A percentile compares a stretch with the other conserved stretches of the same genome.
Conservation (phyloP, 768 basidiomycete genomes). For the Phlegmacium glaucopus region DNA sequence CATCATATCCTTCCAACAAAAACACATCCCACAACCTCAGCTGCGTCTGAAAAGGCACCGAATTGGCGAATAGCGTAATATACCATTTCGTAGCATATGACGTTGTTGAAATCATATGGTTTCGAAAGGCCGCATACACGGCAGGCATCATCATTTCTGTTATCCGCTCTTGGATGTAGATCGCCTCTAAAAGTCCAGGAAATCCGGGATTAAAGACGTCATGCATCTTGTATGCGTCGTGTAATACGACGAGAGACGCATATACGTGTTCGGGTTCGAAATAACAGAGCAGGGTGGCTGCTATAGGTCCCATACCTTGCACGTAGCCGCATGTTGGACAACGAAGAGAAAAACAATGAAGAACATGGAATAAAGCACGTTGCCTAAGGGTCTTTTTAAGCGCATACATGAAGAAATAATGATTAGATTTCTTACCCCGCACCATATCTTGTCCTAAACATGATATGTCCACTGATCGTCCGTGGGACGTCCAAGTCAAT, state of each 20-base stretch:
- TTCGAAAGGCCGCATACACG: constrained; percentile 82
- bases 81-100: constrained; percentile 99
- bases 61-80: constrained; percentile 95
- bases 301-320: constrained; percentile 98
- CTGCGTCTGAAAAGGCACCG: constrained; percentile 94
- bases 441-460: constrained; percentile 95
- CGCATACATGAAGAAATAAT: constrained; percentile 1
- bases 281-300: constrained; percentile 91
- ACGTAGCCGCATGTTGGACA: constrained; percentile 91
- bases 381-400: constrained; percentile 50
- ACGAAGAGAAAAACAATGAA: constrained; percentile 87
- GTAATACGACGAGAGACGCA: constrained; percentile 79
- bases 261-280: constrained; percentile 89
- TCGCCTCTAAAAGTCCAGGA: constrained; percentile 92
- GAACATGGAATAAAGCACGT: constrained; percentile 90
- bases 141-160: constrained; percentile 86
- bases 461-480: constrained; percentile 91
- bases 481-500: constrained; percentile 97
- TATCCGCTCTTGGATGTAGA: constrained; percentile 91
- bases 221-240: constrained; percentile 87
- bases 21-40: constrained; percentile 94
- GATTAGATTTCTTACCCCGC: constrained; percentile 62
- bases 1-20: constrained; percentile 84
- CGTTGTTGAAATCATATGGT: constrained; percentile 88
- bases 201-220: constrained; percentile 90